Evolutionary conservation across 2,329 filamentous ascomycete genomes (phyloP), one percentile per base, ranked within the genome.

Genomic region (Fusarium mangiferae): DNA sequence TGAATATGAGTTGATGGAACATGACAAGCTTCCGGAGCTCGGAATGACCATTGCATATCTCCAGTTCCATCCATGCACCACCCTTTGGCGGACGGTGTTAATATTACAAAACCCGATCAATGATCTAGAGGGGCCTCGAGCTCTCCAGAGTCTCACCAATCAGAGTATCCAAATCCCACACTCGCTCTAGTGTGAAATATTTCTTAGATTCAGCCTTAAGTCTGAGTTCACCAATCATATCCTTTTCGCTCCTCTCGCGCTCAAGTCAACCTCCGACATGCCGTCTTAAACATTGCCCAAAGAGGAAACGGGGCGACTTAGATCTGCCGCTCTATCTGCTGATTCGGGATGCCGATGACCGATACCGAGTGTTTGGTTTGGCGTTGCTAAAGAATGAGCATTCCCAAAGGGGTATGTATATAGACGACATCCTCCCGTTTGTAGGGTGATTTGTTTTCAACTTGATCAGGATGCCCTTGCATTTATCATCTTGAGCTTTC

Each of bases 191-290:
- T 46, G 26, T 28, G 17, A 20, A 45, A 26, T 55, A 41, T 39
- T 54, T 24, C 35, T 38, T 55, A 55, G 51, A 24, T 39, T 22
- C 61, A 33, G 54, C 20, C 45, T 45, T 56, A 51, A 51, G 56
- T 36, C 35, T 24, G 41, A 64, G 39, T 38, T 51, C 30, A 24
- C 70, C 66, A 73, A 73, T 74, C 67, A 74, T 14, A 24, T 26
- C 24, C 39, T 38, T 30, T 42, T 60, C 44, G 58, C 69, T 61
- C 56, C 44, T 67, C 42, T 78, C 76, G 76, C 76, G 76, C 72
- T 60, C 52, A 75, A 52, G 57, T 65, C 54, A 75, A 77, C 59
- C 68, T 49, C 76, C 76, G 76, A 78, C 72, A 39, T 66, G 64
- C 62, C 62, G 61, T 52, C 55, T 45, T 46, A 28, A 36, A 41